Percentiles rank a stretch among this genome's conserved stretches.
These are phyloP conservation scores for Agarophyton chilense DNA, from an alignment of 23 red algal genomes.

Conservation along the genomic window DNA sequence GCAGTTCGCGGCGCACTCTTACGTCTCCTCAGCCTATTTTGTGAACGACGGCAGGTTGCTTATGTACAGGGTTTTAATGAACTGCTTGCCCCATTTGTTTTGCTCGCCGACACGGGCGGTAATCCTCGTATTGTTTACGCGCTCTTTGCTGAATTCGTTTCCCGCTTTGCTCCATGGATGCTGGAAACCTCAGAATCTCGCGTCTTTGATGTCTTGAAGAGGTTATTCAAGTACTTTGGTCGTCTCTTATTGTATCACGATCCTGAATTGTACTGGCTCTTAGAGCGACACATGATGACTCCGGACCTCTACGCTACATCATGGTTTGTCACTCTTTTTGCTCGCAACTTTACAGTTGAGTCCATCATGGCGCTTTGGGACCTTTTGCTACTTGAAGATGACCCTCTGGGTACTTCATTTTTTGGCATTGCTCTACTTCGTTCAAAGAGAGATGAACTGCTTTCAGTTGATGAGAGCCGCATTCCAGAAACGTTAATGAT, in stretches of 20 bases:
- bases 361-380: conserved; percentile 92
- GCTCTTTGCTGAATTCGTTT: conserved; percentile 82
- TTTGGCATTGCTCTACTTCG: conserved; percentile 88
- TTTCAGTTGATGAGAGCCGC: conserved; percentile 62
- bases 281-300: conserved; percentile 84
- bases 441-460: conserved; percentile 64
- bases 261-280: conserved; percentile 85
- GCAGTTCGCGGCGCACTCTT: conserved; percentile 66
- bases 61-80: conserved; percentile 99
- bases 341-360: conserved; percentile 93
- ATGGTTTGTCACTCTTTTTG: conserved; percentile 99
- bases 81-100: conserved; percentile 90
- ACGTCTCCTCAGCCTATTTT: conserved; percentile 86
- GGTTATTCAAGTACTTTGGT: conserved; percentile 85
- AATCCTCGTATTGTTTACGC: conserved; percentile 87
- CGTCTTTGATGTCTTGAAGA: conserved; percentile 84
- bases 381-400: conserved; percentile 85
- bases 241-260: conserved; percentile 88
- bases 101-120: conserved; percentile 75
- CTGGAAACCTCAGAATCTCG: conserved; percentile 75
- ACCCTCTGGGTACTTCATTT: conserved; percentile 84
- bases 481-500: conserved; percentile 95
- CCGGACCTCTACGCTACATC: conserved; percentile 89
- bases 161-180: conserved; percentile 81
- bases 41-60: conserved; percentile 66